Conservation (phyloP, 208 protist species). For the Blastocrithidia nonstop region DNA sequence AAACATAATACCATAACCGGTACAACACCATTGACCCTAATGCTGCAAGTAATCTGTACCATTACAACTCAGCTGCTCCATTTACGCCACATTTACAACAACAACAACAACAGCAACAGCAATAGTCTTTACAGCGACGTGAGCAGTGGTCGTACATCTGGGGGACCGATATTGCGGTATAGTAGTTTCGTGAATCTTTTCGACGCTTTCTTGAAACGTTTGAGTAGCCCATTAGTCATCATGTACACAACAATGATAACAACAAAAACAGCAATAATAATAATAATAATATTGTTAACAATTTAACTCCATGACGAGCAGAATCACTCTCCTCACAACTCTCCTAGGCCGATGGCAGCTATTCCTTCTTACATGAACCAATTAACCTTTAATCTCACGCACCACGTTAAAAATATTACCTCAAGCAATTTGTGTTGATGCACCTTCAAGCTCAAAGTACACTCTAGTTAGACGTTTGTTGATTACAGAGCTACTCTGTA, state of each 20-base stretch:
- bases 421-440: slow-evolving; percentile 57
- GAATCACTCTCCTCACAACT: neutral
- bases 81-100: neutral
- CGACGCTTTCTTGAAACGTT: slow-evolving; percentile 68
- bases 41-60: neutral
- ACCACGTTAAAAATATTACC: slow-evolving; percentile 29
- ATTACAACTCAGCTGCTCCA: neutral
- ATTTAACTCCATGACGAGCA: neutral
- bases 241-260: neutral
- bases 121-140: slow-evolving; percentile 13
- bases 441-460: slow-evolving; percentile 46
- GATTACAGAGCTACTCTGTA: slow-evolving; percentile 24
- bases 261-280: neutral
- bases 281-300: neutral
- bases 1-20: neutral
- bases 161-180: slow-evolving; percentile 78
- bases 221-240: slow-evolving; percentile 7
- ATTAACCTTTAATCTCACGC: no score
- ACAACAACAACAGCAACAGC: neutral
- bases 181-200: slow-evolving; percentile 66
- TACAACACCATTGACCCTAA: neutral
- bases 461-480: slow-evolving; percentile 63
- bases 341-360: no score
- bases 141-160: slow-evolving; percentile 82
- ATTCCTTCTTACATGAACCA: no score